Evolutionary conservation across 169 alveolate species (phyloP).

Genomic region (Plasmodium falciparum): DNA sequence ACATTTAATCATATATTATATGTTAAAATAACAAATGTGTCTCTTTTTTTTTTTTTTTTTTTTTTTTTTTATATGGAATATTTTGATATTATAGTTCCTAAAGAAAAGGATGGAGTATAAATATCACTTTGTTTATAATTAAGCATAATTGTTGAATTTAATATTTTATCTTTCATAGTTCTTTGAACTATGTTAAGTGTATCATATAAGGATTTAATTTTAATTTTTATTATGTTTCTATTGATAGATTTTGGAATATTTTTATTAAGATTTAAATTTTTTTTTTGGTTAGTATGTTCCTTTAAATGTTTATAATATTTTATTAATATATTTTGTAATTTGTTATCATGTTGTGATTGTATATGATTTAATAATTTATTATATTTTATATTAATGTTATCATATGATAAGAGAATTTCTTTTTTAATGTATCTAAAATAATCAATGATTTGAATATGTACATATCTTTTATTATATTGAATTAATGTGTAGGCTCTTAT

Average conservation of each 20-base stretch:
- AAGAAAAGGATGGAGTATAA: constrained; percentile 58
- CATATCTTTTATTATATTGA: constrained; percentile 66
- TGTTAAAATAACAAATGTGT: too few species aligned
- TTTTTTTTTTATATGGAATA: constrained; percentile 7
- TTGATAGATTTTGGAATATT: constrained; percentile 41
- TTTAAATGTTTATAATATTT: constrained; percentile 21
- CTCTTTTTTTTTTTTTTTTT: too few species aligned
- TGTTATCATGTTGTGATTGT: constrained; percentile 33
- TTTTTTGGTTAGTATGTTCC: constrained; percentile 13
- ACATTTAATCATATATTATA: not conserved
- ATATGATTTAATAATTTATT: constrained; percentile 29
- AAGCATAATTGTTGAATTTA: constrained; percentile 35
- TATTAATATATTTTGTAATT: constrained; percentile 24
- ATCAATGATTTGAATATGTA: constrained; percentile 70
- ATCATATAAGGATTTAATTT: constrained; percentile 29
- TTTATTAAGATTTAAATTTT: not conserved
- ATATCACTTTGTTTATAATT: constrained; percentile 64
- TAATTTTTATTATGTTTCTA: constrained; percentile 23
- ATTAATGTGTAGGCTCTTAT: constrained; percentile 72
- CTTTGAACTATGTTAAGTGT: constrained; percentile 75
- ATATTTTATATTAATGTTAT: constrained; percentile 42
- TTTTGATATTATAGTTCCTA: constrained; percentile 57
- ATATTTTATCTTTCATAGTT: constrained; percentile 50
- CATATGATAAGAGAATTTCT: constrained; percentile 35
- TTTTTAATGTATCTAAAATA: constrained; percentile 60